These are phyloP conservation scores for Trypanosoma conorhini DNA, from an alignment of 208 protist species.

Conservation along the genomic window DNA sequence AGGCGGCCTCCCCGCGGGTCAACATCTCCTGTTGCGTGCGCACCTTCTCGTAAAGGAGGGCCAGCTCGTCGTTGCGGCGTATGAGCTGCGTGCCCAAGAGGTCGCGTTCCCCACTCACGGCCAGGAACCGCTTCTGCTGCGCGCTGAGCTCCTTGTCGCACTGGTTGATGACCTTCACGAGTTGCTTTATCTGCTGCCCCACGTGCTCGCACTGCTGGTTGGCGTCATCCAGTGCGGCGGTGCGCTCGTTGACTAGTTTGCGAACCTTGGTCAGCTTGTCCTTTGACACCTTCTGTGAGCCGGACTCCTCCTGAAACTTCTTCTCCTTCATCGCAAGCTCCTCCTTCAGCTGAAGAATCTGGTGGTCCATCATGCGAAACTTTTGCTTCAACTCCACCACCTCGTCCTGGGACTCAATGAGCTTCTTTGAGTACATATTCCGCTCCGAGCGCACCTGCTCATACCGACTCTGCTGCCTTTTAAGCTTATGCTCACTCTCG, in stretches of 20 bases:
- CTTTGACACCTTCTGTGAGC: conserved; percentile 50
- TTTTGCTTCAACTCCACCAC: conserved; percentile 97
- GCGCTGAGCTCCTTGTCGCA: conserved; percentile 88
- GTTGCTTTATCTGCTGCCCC: conserved; percentile 91
- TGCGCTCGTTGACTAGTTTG: conserved; percentile 73
- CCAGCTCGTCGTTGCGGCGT: conserved; percentile 98
- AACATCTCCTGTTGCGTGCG: conserved; percentile 95
- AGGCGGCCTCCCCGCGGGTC: conserved; percentile 94
- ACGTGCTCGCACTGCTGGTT: conserved; percentile 56
- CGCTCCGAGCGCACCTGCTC: conserved; percentile 96
- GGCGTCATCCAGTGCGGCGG: conserved; percentile 47
- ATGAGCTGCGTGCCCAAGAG: conserved; percentile 97
- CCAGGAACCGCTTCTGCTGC: conserved; percentile 94
- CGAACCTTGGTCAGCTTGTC: conserved; percentile 76
- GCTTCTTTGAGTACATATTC: conserved; percentile 97
- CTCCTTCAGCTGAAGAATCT: conserved; percentile 94
- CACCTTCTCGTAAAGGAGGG: conserved; percentile 98
- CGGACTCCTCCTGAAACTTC: conserved; percentile 59
- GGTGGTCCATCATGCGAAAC: conserved; percentile 98
- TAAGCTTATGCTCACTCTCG: conserved; percentile 87
- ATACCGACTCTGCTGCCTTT: conserved; percentile 82
- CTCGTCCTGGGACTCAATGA: conserved; percentile 97
- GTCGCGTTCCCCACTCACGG: conserved; percentile 96
- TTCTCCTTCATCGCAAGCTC: conserved; percentile 94
- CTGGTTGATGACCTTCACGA: conserved; percentile 94